Evolutionary conservation across 2,329 filamentous ascomycete species (phyloP).

Genomic region (Aspergillus brunneoviolaceus): DNA sequence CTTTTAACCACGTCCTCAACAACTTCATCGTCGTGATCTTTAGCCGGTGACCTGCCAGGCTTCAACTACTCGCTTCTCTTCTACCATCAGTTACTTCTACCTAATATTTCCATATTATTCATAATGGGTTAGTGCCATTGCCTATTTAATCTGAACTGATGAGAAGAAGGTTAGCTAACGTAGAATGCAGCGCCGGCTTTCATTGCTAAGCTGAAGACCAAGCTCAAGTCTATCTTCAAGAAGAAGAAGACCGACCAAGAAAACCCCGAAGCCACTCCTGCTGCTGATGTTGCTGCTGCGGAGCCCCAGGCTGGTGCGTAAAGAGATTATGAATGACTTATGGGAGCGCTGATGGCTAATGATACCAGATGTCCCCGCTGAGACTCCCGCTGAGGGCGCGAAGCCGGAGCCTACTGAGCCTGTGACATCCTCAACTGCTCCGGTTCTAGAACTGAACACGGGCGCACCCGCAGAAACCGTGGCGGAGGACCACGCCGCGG

Average conservation of each 20-base stretch:
- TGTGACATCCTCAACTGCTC: not conserved
- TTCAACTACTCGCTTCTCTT: not conserved
- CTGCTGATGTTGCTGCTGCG: constrained; percentile 13
- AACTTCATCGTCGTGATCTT: not conserved
- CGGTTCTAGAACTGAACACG: constrained; percentile 7
- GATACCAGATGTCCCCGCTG: constrained; percentile 3
- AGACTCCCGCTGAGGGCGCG: constrained; percentile 7
- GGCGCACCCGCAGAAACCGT: constrained; percentile 10
- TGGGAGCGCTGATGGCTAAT: not conserved
- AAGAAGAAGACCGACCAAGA: constrained; percentile 30
- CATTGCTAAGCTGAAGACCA: constrained; percentile 34
- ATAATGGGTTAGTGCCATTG: constrained; percentile 22
- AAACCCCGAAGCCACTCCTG: constrained; percentile 12
- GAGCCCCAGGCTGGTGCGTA: constrained; percentile 20
- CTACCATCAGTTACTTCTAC: not conserved
- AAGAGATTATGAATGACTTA: not conserved
- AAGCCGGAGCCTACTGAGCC: constrained; percentile 3
- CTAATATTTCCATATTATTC: not conserved
- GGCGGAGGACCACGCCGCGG: constrained; percentile 8
- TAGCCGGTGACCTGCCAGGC: not conserved
- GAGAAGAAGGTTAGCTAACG: not conserved
- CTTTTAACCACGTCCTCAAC: not conserved
- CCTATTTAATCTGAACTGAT: not conserved
- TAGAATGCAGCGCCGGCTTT: constrained; percentile 29
- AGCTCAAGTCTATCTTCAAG: constrained; percentile 33